phyloP scores from a whole-genome alignment of 768 basidiomycete species.

The Galerina sulciceps region DNA sequence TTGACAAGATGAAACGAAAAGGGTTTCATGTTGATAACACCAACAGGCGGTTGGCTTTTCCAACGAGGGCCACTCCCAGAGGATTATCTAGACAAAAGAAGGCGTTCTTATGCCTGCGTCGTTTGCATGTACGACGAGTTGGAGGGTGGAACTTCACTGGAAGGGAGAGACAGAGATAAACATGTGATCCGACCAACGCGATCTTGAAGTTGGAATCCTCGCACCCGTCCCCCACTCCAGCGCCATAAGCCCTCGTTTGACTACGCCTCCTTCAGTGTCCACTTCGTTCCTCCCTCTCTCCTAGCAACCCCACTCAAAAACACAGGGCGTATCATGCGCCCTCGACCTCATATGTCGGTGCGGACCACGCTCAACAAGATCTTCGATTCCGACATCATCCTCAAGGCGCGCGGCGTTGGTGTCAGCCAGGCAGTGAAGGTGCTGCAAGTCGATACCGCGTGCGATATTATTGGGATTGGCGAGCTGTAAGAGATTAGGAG shows the following conservation, averaged over 20 bases:
- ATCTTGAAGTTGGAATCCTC: no score
- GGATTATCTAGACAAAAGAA: neutral
- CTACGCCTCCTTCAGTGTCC: no score
- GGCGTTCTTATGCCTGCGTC: neutral
- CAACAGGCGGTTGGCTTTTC: neutral
- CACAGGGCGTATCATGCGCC: conserved; percentile 85
- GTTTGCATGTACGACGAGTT: no score
- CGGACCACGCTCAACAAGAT: conserved; percentile 97
- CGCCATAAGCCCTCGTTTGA: no score
- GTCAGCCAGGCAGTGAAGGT: conserved; percentile 87
- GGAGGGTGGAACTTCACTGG: no score
- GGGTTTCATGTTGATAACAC: neutral
- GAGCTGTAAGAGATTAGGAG: conserved; percentile 94
- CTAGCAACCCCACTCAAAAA: no score
- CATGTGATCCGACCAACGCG: no score
- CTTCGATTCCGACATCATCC: conserved; percentile 93
- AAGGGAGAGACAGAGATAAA: no score
- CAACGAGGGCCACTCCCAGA: neutral
- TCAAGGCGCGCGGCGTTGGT: conserved; percentile 93
- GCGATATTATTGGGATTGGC: conserved; percentile 98
- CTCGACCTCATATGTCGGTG: conserved; percentile 98
- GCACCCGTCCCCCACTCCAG: no score
- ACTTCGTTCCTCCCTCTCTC: no score
- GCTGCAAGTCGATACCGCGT: conserved; percentile 85
- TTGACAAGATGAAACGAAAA: neutral